phyloP scores from a whole-genome alignment of 805 yeast genomes.

The Sugiyamaella floridensis region DNA sequence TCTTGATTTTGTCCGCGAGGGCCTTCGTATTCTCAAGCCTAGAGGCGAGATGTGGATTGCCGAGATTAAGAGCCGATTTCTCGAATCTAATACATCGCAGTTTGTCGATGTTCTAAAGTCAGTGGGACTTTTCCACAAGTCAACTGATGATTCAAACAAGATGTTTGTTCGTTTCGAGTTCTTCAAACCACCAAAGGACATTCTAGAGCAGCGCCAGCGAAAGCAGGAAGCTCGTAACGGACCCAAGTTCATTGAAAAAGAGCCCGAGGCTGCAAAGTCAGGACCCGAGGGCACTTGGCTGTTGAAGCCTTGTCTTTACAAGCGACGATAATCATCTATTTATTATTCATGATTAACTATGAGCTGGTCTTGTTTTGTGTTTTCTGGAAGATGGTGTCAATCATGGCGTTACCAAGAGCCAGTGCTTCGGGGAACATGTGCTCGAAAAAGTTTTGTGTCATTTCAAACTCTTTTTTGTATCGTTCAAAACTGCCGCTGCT shows the following conservation, averaged over 20 bases:
- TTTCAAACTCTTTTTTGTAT: constrained; percentile 66
- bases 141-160: constrained; percentile 78
- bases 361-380: constrained; percentile 2
- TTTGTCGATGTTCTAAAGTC: constrained; percentile 72
- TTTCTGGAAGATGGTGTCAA: constrained; percentile 57
- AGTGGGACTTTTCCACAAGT: constrained; percentile 79
- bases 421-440: constrained; percentile 88
- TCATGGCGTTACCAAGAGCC: constrained; percentile 88
- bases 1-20: constrained; percentile 85
- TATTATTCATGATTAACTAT: not conserved
- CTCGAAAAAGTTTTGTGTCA: constrained; percentile 73
- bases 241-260: constrained; percentile 55
- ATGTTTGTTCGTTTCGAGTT: constrained; percentile 96
- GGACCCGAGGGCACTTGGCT: constrained; percentile 86
- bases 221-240: constrained; percentile 18
- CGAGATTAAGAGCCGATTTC: constrained; percentile 88
- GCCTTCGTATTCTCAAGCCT: constrained; percentile 77
- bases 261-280: constrained; percentile 50
- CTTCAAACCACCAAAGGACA: constrained; percentile 72
- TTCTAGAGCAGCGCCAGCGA: constrained; percentile 52
- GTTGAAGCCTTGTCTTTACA: constrained; percentile 92
- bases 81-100: constrained; percentile 49
- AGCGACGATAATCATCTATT: constrained; percentile 53
- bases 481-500: constrained; percentile 64
- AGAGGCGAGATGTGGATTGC: constrained; percentile 96